Base-by-base conservation (phyloP, 352 stramenopile genomes). In the Phytophthora sp. region DNA sequence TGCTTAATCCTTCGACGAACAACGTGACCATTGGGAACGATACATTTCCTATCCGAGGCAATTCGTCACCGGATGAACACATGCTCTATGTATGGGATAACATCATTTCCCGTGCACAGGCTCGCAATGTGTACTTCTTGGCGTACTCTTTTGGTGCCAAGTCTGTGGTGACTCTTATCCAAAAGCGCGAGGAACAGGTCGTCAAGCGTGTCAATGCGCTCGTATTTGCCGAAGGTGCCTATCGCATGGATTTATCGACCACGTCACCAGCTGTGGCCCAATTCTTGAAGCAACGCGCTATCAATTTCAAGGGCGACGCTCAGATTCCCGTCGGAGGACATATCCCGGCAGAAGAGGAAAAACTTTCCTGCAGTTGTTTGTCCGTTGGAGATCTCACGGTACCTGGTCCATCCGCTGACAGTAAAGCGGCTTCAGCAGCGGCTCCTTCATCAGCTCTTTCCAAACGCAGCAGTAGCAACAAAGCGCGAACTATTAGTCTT, bases 21-120 rank as follows among this genome's bases (percentile, higher is more conserved):
- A 91, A 77, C 42, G 80, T 91, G 44, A 91, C 73, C 11, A 70
- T 91, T 29, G 70, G 52, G 36, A 85, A 86, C 55, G 65, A 86
- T 31, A 63, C 75, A 2, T 73, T 81, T 21, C 76, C 76, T 44
- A 93, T 93, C 58, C 82, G 82, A 18, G 69, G 75, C 31, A 90
- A 80, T 54, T 68, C 78, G 11, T 80, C 80, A 4, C 73, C 85
- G 0, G 83, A 93, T 49, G 83, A 91, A 51, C 83, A 93, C 58
- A 80, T 76, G 61, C 62, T 88, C 21, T 91, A 91, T 54, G 75
- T 91, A 24, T 93, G 85, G 82, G 82, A 91, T 61, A 75, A 91
- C 54, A 84, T 91, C 47, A 82, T 93, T 50, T 82, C 71, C 8
- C 81, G 79, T 47, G 74, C 82, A 0, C 62, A 81, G 15, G 84